phyloP scores from a whole-genome alignment of 164 flowering plant genomes.

The Nymphaea colorata region DNA sequence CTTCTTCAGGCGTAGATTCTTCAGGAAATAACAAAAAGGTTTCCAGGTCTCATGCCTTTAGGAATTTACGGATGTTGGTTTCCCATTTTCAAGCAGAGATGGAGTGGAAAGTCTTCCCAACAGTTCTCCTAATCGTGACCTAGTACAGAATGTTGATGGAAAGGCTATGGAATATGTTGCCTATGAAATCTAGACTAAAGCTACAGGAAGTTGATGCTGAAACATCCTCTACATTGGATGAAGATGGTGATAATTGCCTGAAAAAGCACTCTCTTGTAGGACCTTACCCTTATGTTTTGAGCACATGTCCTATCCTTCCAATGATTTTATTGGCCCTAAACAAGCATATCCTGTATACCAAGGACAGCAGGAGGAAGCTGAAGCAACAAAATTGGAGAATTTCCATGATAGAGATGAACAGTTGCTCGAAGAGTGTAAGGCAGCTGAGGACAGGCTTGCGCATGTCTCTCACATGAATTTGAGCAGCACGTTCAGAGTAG shows the following conservation, averaged over 20 bases:
- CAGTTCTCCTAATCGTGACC: not conserved
- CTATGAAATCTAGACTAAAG: not conserved
- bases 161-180: not conserved
- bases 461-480: constrained; percentile 44
- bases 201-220: too few relatives aligned
- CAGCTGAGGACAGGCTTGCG: constrained; percentile 53
- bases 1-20: not conserved
- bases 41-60: not conserved
- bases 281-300: not conserved
- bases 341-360: not conserved
- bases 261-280: too few relatives aligned
- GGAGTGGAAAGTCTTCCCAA: not conserved
- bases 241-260: too few relatives aligned
- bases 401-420: constrained; percentile 28
- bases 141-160: not conserved
- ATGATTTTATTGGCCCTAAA: not conserved
- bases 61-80: not conserved
- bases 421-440: constrained; percentile 35
- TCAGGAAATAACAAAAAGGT: not conserved
- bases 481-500: constrained; percentile 15
- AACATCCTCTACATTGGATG: too few relatives aligned
- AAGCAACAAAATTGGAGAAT: not conserved
- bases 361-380: not conserved
- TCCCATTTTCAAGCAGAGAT: not conserved
- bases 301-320: not conserved